phyloP scores from a whole-genome alignment of 225 moss, liverwort and hornwort genomes.

The Bryum argenteum region DNA sequence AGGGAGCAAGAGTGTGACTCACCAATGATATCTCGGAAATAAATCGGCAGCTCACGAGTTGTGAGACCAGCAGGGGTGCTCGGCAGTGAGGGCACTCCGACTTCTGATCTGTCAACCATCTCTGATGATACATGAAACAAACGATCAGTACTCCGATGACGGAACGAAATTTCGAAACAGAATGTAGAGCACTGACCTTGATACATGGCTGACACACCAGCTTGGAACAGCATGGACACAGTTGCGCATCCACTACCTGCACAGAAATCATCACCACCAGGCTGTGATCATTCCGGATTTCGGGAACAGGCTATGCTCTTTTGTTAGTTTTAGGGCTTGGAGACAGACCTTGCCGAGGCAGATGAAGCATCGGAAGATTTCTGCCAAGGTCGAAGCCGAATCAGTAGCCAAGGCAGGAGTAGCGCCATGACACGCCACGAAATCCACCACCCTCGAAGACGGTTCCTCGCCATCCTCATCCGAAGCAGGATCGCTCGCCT shows the following conservation, averaged over 20 bases:
- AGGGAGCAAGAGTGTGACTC: conserved; percentile 6
- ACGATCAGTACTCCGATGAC: neutral
- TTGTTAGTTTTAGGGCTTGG: neutral
- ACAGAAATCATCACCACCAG: neutral
- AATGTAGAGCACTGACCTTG: conserved; percentile 53
- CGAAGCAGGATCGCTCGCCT: conserved; percentile 34
- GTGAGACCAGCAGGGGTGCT: conserved; percentile 60
- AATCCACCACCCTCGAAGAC: conserved; percentile 23
- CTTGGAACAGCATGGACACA: conserved; percentile 75
- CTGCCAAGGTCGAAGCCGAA: conserved; percentile 58
- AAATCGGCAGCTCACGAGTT: conserved; percentile 72
- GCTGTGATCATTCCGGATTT: neutral
- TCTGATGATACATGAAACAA: conserved; percentile 30
- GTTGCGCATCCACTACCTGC: conserved; percentile 71
- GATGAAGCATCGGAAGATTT: conserved; percentile 72
- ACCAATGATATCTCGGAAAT: conserved; percentile 72
- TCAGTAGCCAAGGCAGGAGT: conserved; percentile 34
- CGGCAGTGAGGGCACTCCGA: conserved; percentile 75
- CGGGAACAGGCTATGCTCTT: neutral
- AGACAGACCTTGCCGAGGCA: conserved; percentile 64
- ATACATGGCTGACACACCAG: conserved; percentile 71
- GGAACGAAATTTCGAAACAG: too few species aligned
- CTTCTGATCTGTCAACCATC: conserved; percentile 76
- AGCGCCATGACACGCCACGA: conserved; percentile 48
- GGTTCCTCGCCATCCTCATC: conserved; percentile 41